Evolutionary conservation across 129 eudicot genomes (phyloP).

Genomic region (Flaveria linearis): DNA sequence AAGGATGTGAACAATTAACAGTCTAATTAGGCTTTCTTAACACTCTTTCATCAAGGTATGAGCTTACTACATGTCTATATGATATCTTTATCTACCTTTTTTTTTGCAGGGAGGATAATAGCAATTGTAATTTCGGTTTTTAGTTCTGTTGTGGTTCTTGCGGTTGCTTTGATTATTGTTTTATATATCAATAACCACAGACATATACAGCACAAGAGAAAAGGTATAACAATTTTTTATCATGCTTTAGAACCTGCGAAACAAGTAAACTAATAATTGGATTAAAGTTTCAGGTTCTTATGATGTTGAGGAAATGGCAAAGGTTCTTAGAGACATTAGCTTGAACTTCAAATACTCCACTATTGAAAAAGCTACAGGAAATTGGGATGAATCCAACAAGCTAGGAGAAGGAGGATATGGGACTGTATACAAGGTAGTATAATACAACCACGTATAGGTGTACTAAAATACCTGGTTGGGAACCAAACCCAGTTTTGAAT

Average conservation of each 20-base stretch:
- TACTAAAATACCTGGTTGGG: no score
- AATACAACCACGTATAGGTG: neutral
- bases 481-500: no score
- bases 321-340: constrained; percentile 65
- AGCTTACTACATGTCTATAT: constrained; percentile 1
- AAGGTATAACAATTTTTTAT: constrained; percentile 39
- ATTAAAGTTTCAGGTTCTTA: constrained; percentile 32
- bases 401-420: constrained; percentile 76
- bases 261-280: neutral
- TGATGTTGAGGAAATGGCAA: constrained; percentile 45
- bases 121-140: constrained; percentile 46
- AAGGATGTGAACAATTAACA: no score
- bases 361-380: constrained; percentile 69
- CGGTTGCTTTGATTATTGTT: constrained; percentile 43
- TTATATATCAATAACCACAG: constrained; percentile 47
- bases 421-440: constrained; percentile 83
- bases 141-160: constrained; percentile 51
- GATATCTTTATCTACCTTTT: neutral
- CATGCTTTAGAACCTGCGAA: neutral
- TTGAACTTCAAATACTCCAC: constrained; percentile 80
- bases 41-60: neutral
- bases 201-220: constrained; percentile 54
- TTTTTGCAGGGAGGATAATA: constrained; percentile 46
- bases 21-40: neutral
- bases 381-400: constrained; percentile 50